phyloP scores from a whole-genome alignment of 176 grass and related monocot genomes.

The Carex pumila region DNA sequence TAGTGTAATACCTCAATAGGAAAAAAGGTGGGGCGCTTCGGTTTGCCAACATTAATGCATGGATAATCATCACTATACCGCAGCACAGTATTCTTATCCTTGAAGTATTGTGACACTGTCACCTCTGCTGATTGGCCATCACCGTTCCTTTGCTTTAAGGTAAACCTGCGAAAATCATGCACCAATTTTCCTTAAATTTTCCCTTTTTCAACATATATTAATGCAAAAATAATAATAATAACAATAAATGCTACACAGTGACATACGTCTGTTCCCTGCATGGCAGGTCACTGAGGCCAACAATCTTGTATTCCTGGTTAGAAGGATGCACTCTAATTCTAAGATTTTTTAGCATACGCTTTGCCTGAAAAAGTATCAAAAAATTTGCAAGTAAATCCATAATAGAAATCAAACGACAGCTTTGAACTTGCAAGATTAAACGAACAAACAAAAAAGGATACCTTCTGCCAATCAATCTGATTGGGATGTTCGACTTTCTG shows the following conservation, averaged over 20 bases:
- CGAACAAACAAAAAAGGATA: neutral
- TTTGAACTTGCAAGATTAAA: neutral
- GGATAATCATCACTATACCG: conserved; percentile 61
- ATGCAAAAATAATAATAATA: neutral
- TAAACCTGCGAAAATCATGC: conserved; percentile 36
- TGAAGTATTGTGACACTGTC: conserved; percentile 73
- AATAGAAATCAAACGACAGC: neutral
- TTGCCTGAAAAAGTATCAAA: conserved; percentile 39
- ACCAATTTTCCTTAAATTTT: neutral
- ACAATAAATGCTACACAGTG: neutral
- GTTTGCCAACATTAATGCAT: conserved; percentile 96
- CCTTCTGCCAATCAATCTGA: conserved; percentile 69
- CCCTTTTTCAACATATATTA: neutral
- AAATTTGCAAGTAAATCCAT: neutral
- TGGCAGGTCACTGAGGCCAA: conserved; percentile 56
- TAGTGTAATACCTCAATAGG: conserved; percentile 52
- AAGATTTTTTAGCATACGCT: conserved; percentile 59
- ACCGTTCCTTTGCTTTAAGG: conserved; percentile 45
- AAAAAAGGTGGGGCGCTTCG: conserved; percentile 63
- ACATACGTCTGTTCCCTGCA: neutral
- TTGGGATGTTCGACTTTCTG: conserved; percentile 54
- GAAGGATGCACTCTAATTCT: conserved; percentile 45
- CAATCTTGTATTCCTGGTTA: conserved; percentile 68
- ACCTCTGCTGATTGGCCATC: conserved; percentile 29
- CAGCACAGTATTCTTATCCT: conserved; percentile 43